These are phyloP conservation scores for Acidiella bohemica DNA, from an alignment of 495 filamentous ascomycete genomes.

Conservation along the genomic window DNA sequence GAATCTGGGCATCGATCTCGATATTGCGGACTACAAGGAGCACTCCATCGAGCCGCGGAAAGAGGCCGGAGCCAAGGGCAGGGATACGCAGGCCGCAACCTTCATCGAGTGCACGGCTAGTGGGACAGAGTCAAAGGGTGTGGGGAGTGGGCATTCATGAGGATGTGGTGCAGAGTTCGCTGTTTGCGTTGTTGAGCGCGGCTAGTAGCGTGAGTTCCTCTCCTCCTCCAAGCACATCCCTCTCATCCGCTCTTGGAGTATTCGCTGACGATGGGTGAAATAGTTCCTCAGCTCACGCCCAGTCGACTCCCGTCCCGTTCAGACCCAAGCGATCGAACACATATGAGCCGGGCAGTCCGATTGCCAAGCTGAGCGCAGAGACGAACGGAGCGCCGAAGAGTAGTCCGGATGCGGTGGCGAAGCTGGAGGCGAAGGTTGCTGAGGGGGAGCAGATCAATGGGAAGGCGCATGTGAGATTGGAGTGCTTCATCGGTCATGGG, in stretches of 20 bases:
- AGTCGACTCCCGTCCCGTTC: conserved; percentile 40
- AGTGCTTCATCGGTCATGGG: no score
- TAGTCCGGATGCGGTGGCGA: conserved; percentile 4
- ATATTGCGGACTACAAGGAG: conserved; percentile 92
- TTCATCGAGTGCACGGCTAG: conserved; percentile 73
- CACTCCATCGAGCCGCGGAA: conserved; percentile 58
- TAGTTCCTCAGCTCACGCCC: conserved; percentile 47
- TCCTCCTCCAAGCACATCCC: no score
- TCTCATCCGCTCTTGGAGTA: not conserved
- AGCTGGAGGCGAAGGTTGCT: no score
- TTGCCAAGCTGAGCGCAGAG: conserved; percentile 3
- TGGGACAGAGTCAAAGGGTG: conserved; percentile 47
- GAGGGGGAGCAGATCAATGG: no score
- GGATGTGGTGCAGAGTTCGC: conserved; percentile 82
- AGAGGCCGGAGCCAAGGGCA: conserved; percentile 32
- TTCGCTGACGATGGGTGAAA: not conserved
- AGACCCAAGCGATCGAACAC: conserved; percentile 31
- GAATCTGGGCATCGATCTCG: conserved; percentile 72
- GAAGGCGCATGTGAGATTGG: no score
- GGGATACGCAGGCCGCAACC: conserved; percentile 76
- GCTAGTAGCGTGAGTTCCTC: conserved; percentile 67
- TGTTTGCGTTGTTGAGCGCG: conserved; percentile 78
- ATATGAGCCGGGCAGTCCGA: conserved; percentile 15
- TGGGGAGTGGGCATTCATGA: conserved; percentile 96
- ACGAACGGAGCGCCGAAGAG: conserved; percentile 11